phyloP scores from a whole-genome alignment of 2,329 filamentous ascomycete species.

The Stagonosporopsis chrysanthemi region DNA sequence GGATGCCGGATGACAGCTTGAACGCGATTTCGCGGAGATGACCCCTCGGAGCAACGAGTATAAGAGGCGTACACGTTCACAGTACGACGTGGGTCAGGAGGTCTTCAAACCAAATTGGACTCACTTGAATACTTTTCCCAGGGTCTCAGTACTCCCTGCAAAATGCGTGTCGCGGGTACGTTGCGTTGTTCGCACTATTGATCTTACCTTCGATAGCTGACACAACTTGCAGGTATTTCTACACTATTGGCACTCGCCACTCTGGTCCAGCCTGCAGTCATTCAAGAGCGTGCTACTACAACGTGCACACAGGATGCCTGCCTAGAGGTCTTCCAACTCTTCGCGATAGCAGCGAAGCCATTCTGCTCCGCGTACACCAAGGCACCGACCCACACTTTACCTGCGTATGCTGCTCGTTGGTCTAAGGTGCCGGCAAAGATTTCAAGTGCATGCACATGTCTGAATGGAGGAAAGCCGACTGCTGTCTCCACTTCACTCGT shows the following conservation, averaged over 20 bases:
- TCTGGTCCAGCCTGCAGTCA: slow-evolving; percentile 18
- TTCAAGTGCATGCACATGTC: slow-evolving; percentile 19
- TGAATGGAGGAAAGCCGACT: slow-evolving; percentile 17
- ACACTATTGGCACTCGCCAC: slow-evolving; percentile 19
- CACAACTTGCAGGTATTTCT: slow-evolving; percentile 4
- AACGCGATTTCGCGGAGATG: background rate
- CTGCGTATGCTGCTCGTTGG: slow-evolving; percentile 22
- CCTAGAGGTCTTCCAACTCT: slow-evolving; percentile 20
- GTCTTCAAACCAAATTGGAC: background rate
- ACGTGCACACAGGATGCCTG: slow-evolving; percentile 19
- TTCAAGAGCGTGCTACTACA: slow-evolving; percentile 14
- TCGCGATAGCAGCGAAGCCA: slow-evolving; percentile 18
- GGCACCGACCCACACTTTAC: slow-evolving; percentile 17
- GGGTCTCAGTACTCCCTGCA: background rate
- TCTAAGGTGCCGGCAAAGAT: slow-evolving; percentile 19
- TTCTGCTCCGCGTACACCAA: slow-evolving; percentile 21
- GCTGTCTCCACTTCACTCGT: background rate
- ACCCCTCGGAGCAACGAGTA: background rate
- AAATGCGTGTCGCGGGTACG: slow-evolving; percentile 15
- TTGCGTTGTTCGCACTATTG: too few species aligned
- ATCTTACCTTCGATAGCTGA: background rate
- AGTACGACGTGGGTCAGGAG: background rate
- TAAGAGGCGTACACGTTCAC: background rate
- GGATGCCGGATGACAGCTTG: background rate
- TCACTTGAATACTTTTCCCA: background rate